Evolutionary conservation across 108 stramenopile species (phyloP).

Genomic region (Cyclotella choctawhatcheeana): DNA sequence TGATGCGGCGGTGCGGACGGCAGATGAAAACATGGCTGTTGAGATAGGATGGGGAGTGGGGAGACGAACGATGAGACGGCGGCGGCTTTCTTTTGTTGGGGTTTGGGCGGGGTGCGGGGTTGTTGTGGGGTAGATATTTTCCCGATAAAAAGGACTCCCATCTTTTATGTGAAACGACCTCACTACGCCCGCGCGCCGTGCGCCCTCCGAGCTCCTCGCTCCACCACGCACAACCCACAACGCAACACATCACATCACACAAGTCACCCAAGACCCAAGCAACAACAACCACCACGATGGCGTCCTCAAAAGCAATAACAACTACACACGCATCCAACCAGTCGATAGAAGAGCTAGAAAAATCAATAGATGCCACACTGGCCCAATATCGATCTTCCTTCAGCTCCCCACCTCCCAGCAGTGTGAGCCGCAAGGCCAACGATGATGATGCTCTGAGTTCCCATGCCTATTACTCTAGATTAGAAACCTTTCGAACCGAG

Average conservation of each 20-base stretch:
- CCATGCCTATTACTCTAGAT: conserved; percentile 45
- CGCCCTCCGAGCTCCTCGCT: no score
- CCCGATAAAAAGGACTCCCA: no score
- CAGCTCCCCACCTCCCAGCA: background rate
- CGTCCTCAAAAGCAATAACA: no score
- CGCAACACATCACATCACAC: no score
- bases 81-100: no score
- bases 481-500: conserved; percentile 51
- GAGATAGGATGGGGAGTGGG: background rate
- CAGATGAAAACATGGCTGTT: conserved; percentile 68
- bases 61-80: background rate
- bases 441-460: conserved; percentile 1
- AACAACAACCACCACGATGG: no score
- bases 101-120: no score
- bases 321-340: background rate
- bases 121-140: no score
- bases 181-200: no score
- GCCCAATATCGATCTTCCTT: background rate
- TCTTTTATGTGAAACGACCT: no score
- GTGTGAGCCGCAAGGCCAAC: background rate
- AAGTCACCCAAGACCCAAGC: no score
- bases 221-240: no score
- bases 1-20: conserved; percentile 72
- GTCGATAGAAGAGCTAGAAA: background rate
- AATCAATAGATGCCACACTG: conserved; percentile 3